These are phyloP conservation scores for Lantana camara DNA, from an alignment of 257 asterid species.

Conservation along the genomic window DNA sequence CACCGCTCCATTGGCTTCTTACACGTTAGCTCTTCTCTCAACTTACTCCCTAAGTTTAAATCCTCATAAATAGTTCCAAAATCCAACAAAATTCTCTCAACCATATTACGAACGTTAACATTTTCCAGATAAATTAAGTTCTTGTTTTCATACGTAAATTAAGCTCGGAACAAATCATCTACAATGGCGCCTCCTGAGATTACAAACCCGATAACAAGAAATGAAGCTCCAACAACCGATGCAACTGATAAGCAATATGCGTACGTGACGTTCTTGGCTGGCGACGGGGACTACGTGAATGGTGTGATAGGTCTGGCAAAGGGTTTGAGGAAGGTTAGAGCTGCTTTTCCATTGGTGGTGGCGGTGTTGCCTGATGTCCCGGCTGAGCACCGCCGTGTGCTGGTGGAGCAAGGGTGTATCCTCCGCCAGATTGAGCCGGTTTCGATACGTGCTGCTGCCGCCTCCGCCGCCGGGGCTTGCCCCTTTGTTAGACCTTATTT, in stretches of 20 bases:
- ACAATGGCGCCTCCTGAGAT: slow-evolving; percentile 31
- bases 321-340: slow-evolving; percentile 49
- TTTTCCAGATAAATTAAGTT: no score
- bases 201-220: slow-evolving; percentile 15
- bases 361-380: slow-evolving; percentile 67
- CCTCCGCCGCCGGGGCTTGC: slow-evolving; percentile 3
- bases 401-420: slow-evolving; percentile 54
- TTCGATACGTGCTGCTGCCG: slow-evolving; percentile 14
- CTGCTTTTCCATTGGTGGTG: slow-evolving; percentile 52
- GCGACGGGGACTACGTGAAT: slow-evolving; percentile 51
- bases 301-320: slow-evolving; percentile 56
- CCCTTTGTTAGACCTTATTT: slow-evolving; percentile 45
- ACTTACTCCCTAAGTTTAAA: not conserved
- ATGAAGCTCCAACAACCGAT: not conserved
- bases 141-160: not conserved
- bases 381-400: slow-evolving; percentile 48
- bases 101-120: not conserved
- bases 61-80: not conserved
- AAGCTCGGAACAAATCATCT: no score
- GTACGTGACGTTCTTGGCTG: slow-evolving; percentile 54
- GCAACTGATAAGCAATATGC: slow-evolving; percentile 22
- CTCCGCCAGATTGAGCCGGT: slow-evolving; percentile 48
- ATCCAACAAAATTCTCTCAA: not conserved
- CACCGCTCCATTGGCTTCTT: not conserved
- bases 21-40: slow-evolving; percentile 32